phyloP scores from a whole-genome alignment of 164 flowering plant species.

The Vitis amurensis region DNA sequence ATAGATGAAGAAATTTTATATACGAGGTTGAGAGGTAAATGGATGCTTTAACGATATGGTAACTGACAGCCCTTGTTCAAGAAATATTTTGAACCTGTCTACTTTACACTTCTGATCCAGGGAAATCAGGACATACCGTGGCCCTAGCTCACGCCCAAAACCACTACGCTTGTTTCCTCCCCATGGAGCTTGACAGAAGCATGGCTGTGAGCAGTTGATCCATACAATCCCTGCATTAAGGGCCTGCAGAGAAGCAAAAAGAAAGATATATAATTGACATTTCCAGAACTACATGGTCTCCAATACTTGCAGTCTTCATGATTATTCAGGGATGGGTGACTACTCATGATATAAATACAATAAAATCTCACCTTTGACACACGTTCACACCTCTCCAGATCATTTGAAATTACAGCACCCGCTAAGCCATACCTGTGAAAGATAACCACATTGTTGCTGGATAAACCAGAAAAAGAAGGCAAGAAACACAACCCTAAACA shows the following conservation, averaged over 20 bases:
- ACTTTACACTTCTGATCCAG: neutral
- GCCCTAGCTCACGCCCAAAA: constrained; percentile 95
- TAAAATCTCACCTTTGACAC: constrained; percentile 60
- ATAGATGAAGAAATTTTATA: too few species aligned
- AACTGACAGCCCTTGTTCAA: too few species aligned
- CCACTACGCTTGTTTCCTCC: constrained; percentile 97
- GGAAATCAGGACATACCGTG: constrained; percentile 57
- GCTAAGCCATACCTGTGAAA: constrained; percentile 78
- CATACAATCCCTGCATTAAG: constrained; percentile 87
- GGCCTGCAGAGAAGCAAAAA: constrained; percentile 45
- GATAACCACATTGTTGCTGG: neutral
- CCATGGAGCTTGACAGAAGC: constrained; percentile 98
- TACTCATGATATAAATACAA: neutral
- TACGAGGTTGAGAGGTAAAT: too few species aligned
- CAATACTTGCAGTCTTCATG: neutral
- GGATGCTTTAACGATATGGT: too few species aligned
- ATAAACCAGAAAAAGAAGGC: neutral
- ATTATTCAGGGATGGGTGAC: neutral
- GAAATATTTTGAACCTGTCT: neutral
- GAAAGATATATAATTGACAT: neutral
- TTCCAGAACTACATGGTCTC: neutral
- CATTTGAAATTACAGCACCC: constrained; percentile 87
- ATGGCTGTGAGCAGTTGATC: constrained; percentile 98
- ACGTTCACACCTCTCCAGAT: constrained; percentile 90
- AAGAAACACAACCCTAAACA: neutral